Percentiles rank a stretch among this genome's conserved stretches.
phyloP scores from a whole-genome alignment of 495 filamentous ascomycete species.

The Astrothelium subdiscretum region DNA sequence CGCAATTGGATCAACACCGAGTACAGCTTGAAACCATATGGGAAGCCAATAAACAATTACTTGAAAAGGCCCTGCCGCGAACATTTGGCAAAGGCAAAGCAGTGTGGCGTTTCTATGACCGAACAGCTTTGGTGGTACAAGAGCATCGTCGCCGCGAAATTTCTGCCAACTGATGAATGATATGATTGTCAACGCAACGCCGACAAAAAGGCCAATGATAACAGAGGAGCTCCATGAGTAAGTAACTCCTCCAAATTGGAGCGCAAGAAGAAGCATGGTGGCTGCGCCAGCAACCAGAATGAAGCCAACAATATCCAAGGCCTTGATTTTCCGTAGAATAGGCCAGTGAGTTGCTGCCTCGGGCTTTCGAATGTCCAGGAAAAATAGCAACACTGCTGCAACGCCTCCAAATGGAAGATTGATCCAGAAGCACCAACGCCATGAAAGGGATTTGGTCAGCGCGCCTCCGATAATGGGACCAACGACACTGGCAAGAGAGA shows the following conservation, averaged over 20 bases:
- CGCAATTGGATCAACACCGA: slow-evolving; percentile 50
- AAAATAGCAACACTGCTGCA: slow-evolving; percentile 37
- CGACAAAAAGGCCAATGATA: slow-evolving; percentile 42
- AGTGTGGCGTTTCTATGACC: slow-evolving; percentile 13
- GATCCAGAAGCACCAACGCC: slow-evolving; percentile 48
- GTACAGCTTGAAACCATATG: slow-evolving; percentile 84
- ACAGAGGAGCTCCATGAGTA: slow-evolving; percentile 36
- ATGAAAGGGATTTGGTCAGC: slow-evolving; percentile 20
- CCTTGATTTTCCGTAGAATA: slow-evolving; percentile 14
- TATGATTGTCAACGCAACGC: slow-evolving; percentile 30
- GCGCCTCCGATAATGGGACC: slow-evolving; percentile 22
- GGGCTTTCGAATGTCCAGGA: slow-evolving; percentile 22
- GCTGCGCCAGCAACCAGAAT: slow-evolving; percentile 32
- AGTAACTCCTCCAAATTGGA: slow-evolving; percentile 33
- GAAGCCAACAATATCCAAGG: slow-evolving; percentile 38
- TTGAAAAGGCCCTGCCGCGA: slow-evolving; percentile 38
- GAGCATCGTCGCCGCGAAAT: slow-evolving; percentile 36
- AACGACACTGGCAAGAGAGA: slow-evolving; percentile 52
- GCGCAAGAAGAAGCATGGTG: slow-evolving; percentile 40
- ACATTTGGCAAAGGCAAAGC: slow-evolving; percentile 27
- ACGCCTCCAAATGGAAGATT: slow-evolving; percentile 50
- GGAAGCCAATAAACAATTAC: slow-evolving; percentile 46
- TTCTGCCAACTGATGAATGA: slow-evolving; percentile 38
- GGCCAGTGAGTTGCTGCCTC: slow-evolving; percentile 30
- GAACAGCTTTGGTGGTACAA: slow-evolving; percentile 34